phyloP scores from a whole-genome alignment of 768 basidiomycete species.

The Serendipita indica region DNA sequence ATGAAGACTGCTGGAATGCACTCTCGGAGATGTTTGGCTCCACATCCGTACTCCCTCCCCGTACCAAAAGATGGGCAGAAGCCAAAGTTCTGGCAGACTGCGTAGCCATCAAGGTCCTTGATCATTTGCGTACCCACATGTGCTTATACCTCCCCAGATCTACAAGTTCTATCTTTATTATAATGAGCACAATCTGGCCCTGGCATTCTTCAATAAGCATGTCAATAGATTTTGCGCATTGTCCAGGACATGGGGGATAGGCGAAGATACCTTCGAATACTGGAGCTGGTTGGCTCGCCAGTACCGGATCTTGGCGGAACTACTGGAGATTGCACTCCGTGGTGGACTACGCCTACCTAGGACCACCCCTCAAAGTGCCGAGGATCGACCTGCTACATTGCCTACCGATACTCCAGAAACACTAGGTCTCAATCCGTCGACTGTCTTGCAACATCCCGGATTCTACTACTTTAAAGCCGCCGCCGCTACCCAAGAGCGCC shows the following conservation, averaged over 20 bases:
- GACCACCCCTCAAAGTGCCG: conserved; percentile 16
- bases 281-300: conserved; percentile 96
- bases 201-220: conserved; percentile 75
- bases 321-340: conserved; percentile 42
- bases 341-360: conserved; percentile 18
- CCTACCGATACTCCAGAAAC: conserved; percentile 39
- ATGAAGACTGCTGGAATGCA: conserved; percentile 81
- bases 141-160: conserved; percentile 38
- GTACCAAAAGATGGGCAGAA: conserved; percentile 97
- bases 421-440: conserved; percentile 62
- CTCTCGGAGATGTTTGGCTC: conserved; percentile 82
- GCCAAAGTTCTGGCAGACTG: conserved; percentile 94
- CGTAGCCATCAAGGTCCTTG: conserved; percentile 60
- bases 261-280: conserved; percentile 90
- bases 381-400: conserved; percentile 16
- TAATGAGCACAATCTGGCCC: conserved; percentile 67
- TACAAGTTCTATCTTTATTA: conserved; percentile 85
- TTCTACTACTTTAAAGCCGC: conserved; percentile 89
- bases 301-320: conserved; percentile 79
- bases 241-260: conserved; percentile 85
- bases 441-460: conserved; percentile 78
- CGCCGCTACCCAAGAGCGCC: conserved; percentile 62
- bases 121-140: neutral
- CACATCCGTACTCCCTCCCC: conserved; percentile 68
- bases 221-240: conserved; percentile 75